A percentile compares a stretch with the other conserved stretches of the same genome.
phyloP scores from a whole-genome alignment of 1,284 basidiomycete genomes.

The Puccinia polysora region DNA sequence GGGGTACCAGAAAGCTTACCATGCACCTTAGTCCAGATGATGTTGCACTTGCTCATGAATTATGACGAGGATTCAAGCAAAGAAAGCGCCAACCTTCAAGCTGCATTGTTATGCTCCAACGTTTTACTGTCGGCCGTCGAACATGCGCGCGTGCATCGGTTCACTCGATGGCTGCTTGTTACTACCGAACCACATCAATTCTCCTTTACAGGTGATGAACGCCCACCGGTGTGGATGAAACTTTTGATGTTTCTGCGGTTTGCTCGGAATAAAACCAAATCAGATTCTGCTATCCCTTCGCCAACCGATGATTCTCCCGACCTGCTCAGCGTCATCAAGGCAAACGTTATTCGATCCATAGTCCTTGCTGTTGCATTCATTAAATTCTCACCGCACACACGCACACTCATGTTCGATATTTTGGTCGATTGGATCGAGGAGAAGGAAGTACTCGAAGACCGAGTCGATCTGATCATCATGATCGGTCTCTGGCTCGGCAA shows the following conservation, averaged over 20 bases:
- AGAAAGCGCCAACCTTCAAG: slow-evolving; percentile 5
- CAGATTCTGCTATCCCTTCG: neutral
- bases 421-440: slow-evolving; percentile 19
- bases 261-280: neutral
- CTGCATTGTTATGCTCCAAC: neutral
- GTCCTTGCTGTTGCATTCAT: slow-evolving; percentile 9
- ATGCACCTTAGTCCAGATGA: slow-evolving; percentile 26
- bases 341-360: slow-evolving; percentile 17
- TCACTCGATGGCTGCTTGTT: slow-evolving; percentile 14
- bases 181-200: neutral
- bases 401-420: neutral
- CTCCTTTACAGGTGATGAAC: slow-evolving; percentile 6
- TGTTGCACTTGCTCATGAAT: neutral
- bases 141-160: neutral
- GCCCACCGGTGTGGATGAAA: slow-evolving; percentile 9
- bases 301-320: neutral
- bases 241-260: slow-evolving; percentile 11
- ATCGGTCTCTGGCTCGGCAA: slow-evolving; percentile 39
- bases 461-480: slow-evolving; percentile 35
- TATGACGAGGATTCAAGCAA: neutral
- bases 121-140: slow-evolving; percentile 4
- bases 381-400: neutral
- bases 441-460: neutral
- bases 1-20: slow-evolving; percentile 8
- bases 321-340: slow-evolving; percentile 13